phyloP scores from a whole-genome alignment of 2,329 filamentous ascomycete species.

The Gnomoniopsis sp. region DNA sequence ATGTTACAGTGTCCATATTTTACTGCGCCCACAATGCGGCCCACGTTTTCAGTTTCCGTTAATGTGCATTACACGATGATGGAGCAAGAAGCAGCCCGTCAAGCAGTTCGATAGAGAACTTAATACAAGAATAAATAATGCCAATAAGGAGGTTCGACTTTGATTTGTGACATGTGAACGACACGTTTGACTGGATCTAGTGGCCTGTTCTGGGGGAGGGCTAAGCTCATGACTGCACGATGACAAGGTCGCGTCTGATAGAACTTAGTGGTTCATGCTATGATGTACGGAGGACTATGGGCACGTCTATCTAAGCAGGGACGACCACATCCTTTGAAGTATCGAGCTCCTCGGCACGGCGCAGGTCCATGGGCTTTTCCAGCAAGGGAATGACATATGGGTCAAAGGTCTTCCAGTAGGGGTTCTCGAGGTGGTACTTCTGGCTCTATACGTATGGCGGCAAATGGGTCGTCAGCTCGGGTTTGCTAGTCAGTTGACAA shows the following conservation, averaged over 20 bases:
- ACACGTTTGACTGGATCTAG: too few species aligned
- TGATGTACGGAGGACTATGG: too few species aligned
- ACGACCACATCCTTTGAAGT: conserved; percentile 47
- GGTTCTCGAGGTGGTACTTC: conserved; percentile 64
- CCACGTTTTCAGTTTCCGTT: conserved; percentile 15
- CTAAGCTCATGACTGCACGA: too few species aligned
- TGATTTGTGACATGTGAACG: not conserved
- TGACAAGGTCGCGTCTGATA: too few species aligned
- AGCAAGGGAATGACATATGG: conserved; percentile 68
- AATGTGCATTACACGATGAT: conserved; percentile 18
- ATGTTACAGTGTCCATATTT: conserved; percentile 14
- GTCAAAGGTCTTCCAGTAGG: conserved; percentile 75
- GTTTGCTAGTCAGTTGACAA: not conserved
- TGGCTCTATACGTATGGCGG: conserved; percentile 39
- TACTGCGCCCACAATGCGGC: conserved; percentile 14
- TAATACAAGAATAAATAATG: conserved; percentile 22
- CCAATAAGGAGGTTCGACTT: not conserved
- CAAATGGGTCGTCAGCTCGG: not conserved
- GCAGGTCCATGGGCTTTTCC: conserved; percentile 66
- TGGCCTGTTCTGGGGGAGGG: too few species aligned
- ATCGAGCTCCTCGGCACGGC: conserved; percentile 65
- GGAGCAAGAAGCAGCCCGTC: conserved; percentile 14
- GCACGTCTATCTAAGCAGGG: conserved; percentile 22
- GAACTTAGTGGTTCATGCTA: too few species aligned
- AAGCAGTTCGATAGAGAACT: conserved; percentile 21